phyloP scores from a whole-genome alignment of 371 early-diverging fungal genomes.

The Entomophthora muscae region DNA sequence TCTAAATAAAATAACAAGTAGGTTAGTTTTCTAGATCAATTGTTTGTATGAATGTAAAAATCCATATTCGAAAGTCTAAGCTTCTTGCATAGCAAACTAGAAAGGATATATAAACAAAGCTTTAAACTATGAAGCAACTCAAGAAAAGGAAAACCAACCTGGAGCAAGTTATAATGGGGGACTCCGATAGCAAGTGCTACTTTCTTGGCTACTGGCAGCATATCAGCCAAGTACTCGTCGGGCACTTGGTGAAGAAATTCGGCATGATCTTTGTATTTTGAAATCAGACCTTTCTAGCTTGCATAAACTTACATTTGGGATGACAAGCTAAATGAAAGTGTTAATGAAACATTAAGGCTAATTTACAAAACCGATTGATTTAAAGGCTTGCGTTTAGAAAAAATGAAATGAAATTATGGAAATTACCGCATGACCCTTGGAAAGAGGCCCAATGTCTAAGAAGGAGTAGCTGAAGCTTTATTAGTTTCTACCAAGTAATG shows the following conservation, averaged over 20 bases:
- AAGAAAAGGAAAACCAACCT: conserved; percentile 24
- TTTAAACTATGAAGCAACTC: conserved; percentile 15
- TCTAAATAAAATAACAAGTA: conserved; percentile 21
- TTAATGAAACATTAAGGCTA: too few species aligned
- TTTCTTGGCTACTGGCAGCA: conserved; percentile 74
- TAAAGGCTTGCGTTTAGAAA: too few species aligned
- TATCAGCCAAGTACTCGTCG: conserved; percentile 61
- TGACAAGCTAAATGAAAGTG: conserved; percentile 43
- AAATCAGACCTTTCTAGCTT: neutral
- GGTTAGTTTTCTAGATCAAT: neutral
- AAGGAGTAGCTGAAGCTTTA: conserved; percentile 37
- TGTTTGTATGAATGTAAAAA: too few species aligned
- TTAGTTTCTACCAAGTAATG: too few species aligned
- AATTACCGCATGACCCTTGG: conserved; percentile 62
- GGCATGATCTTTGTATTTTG: conserved; percentile 50
- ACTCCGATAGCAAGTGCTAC: conserved; percentile 49
- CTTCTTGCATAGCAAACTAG: too few species aligned
- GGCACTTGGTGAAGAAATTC: conserved; percentile 75
- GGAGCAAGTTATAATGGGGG: conserved; percentile 76
- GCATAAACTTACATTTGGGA: conserved; percentile 48
- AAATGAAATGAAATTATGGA: too few species aligned
- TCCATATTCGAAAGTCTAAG: too few species aligned
- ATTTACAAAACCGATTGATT: too few species aligned
- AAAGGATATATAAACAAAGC: too few species aligned
- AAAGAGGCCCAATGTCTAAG: conserved; percentile 60